Base-by-base conservation (phyloP, 768 basidiomycete genomes). In the Podaxis mareebaensis region DNA sequence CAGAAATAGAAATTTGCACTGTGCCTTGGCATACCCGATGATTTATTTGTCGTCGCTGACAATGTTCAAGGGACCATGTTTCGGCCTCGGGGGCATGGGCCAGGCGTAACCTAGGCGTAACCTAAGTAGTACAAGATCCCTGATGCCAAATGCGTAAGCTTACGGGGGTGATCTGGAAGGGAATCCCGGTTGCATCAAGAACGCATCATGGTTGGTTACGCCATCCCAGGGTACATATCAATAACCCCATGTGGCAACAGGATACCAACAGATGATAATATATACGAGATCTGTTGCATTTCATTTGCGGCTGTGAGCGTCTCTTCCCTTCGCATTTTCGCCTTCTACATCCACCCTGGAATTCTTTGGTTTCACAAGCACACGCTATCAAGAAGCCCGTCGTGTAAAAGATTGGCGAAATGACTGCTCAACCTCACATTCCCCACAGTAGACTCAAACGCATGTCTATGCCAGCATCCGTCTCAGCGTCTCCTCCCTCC, bases 401-500 rank as follows among this genome's bases (percentile, higher is more conserved):
- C 26, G 33, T 20, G 49, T 42, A n/a, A 36, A 26, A n/a, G 13
- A n/a, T 38, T 7, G 33, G 1, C 44, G 3, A 17, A 24, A 57
- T 63, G 61, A 39, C 53, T 24, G 28, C 55, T 12, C 58, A 52
- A 15, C 17, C 57, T 8, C 49, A 38, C 2, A 20, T 33, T 28
- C 53, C 54, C 38, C 59, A 53, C 30, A 36, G 24, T 22, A 38
- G 51, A 49, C 49, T 51, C 36, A 60, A 60, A 33, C 56, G 52
- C 30, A 28, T 58, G 57, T 64, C 63, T 1, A 46, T 64, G 38
- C 58, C 52, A 53, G 30, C 53, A 1, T 30, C 52, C 30, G 22
- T 62, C 20, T 46, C 58, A 2, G 39, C 61, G 15, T 48, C 53
- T 52, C 60, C 61, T 22, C 65, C 20, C 64, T 64, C 64, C 13